Percentiles rank a stretch among this genome's conserved stretches.
Conservation (phyloP, 2,329 filamentous ascomycete genomes). For the Zarea fungicola region DNA sequence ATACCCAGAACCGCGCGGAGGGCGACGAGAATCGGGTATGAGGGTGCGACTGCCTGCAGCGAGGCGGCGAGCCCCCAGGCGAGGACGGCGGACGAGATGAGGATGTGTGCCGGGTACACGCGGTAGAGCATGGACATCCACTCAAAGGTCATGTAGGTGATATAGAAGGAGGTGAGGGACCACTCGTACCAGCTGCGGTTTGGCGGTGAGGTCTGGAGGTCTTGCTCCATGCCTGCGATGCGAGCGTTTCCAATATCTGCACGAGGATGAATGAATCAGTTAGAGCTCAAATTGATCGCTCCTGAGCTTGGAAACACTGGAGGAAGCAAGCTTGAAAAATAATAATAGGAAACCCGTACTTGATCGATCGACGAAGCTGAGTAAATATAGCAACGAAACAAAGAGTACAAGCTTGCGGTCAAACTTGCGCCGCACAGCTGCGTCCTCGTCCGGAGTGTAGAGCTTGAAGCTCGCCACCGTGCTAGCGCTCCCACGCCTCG, state of each 20-base stretch:
- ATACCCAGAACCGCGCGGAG: conserved; percentile 55
- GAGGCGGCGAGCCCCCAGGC: conserved; percentile 78
- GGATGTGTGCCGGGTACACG: conserved; percentile 55
- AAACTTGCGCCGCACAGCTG: conserved; percentile 64
- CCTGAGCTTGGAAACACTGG: too few species aligned
- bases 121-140: conserved; percentile 62
- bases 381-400: conserved; percentile 74
- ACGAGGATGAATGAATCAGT: too few species aligned
- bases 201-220: conserved; percentile 48
- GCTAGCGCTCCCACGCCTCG: conserved; percentile 21
- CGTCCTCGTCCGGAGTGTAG: conserved; percentile 65
- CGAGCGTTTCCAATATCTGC: conserved; percentile 60
- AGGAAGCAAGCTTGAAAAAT: neutral
- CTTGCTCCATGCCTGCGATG: conserved; percentile 58
- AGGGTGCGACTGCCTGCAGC: conserved; percentile 62
- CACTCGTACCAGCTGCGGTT: conserved; percentile 51
- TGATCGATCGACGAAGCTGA: conserved; percentile 80
- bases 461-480: conserved; percentile 34
- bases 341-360: conserved; percentile 46
- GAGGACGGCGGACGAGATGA: conserved; percentile 58
- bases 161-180: conserved; percentile 57
- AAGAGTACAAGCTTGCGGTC: conserved; percentile 75
- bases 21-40: conserved; percentile 53
- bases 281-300: too few species aligned
- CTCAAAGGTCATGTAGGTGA: conserved; percentile 59